phyloP scores from a whole-genome alignment of 495 filamentous ascomycete genomes.

The Neurospora tetrasperma region DNA sequence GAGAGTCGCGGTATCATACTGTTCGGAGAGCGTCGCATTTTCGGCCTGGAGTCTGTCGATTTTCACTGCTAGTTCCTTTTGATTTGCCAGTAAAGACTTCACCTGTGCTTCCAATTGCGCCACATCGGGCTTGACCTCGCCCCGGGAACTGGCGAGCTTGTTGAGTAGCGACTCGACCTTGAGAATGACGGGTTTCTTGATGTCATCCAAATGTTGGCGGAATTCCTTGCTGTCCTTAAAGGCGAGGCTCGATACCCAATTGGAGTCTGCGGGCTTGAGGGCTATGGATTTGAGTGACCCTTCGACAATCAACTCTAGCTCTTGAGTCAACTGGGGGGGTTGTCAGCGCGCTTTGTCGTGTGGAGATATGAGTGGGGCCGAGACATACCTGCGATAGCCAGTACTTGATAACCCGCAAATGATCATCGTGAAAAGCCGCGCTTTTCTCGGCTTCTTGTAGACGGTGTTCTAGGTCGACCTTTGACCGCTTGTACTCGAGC shows the following conservation, averaged over 20 bases:
- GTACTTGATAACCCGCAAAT: constrained; percentile 75
- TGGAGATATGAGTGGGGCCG: constrained; percentile 14
- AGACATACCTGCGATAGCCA: constrained; percentile 82
- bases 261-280: constrained; percentile 28
- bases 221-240: constrained; percentile 64
- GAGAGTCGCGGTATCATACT: constrained; percentile 73
- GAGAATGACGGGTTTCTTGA: constrained; percentile 35
- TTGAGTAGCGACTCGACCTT: constrained; percentile 33
- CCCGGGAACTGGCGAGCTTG: constrained; percentile 28
- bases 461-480: constrained; percentile 61
- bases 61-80: constrained; percentile 71
- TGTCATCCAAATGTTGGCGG: constrained; percentile 61
- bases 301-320: constrained; percentile 61
- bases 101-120: constrained; percentile 63
- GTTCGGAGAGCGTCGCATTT: constrained; percentile 72
- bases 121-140: constrained; percentile 50
- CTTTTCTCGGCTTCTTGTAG: constrained; percentile 66
- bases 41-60: constrained; percentile 67
- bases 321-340: constrained; percentile 63
- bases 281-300: constrained; percentile 34
- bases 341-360: constrained; percentile 22
- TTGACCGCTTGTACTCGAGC: constrained; percentile 92
- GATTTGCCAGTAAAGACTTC: constrained; percentile 59
- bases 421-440: constrained; percentile 75
- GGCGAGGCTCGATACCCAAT: constrained; percentile 50